These are phyloP conservation scores for Suzukiozyma palmioleophila DNA, from an alignment of 1,139 yeast species.

Conservation along the genomic window DNA sequence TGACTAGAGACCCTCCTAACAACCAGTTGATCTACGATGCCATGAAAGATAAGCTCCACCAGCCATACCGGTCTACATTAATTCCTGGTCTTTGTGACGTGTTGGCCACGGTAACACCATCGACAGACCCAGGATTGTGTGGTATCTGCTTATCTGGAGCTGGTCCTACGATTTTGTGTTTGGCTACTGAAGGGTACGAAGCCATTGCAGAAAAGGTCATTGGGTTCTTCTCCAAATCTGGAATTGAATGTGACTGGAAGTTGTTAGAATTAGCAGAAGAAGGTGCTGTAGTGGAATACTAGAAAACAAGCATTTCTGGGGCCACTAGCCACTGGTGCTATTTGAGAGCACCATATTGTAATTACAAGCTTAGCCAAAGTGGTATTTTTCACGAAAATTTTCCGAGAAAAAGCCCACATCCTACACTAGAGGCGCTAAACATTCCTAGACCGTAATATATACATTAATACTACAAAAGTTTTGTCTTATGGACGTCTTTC, in stretches of 20 bases:
- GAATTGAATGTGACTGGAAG: slow-evolving; percentile 76
- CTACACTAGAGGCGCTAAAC: too few species aligned
- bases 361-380: too few species aligned
- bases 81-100: slow-evolving; percentile 90
- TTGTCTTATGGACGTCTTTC: too few species aligned
- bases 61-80: slow-evolving; percentile 85
- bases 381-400: too few species aligned
- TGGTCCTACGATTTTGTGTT: slow-evolving; percentile 92
- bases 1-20: slow-evolving; percentile 78
- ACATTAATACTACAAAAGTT: too few species aligned
- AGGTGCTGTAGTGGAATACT: slow-evolving; percentile 57
- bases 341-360: too few species aligned
- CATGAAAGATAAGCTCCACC: slow-evolving; percentile 96
- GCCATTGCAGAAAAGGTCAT: slow-evolving; percentile 77
- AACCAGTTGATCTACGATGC: slow-evolving; percentile 83
- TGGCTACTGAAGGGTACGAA: slow-evolving; percentile 86
- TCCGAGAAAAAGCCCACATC: too few species aligned
- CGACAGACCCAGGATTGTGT: slow-evolving; percentile 74
- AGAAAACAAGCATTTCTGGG: not conserved
- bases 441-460: too few species aligned
- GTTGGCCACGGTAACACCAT: slow-evolving; percentile 76
- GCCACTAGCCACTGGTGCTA: too few species aligned
- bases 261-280: slow-evolving; percentile 81
- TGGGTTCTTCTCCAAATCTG: slow-evolving; percentile 59
- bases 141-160: slow-evolving; percentile 98